phyloP scores from a whole-genome alignment of 768 basidiomycete species.

The Galerina sulciceps region DNA sequence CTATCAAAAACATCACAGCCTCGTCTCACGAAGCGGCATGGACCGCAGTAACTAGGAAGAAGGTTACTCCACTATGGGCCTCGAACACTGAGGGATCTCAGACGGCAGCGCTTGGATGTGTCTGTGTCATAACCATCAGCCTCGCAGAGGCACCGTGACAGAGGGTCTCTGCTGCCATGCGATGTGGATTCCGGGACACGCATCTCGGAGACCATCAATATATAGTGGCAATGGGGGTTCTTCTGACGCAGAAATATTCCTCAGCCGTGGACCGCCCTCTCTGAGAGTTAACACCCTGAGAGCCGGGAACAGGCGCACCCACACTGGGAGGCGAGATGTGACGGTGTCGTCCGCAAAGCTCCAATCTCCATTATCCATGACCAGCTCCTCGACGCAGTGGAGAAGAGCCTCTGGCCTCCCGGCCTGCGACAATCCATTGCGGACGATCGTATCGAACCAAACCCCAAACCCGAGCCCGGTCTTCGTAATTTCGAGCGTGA shows the following conservation, averaged over 20 bases:
- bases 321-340: slow-evolving; percentile 7
- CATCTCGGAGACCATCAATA: slow-evolving; percentile 6
- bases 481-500: slow-evolving; percentile 16
- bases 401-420: slow-evolving; percentile 16
- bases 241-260: background rate
- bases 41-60: too few relatives aligned
- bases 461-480: slow-evolving; percentile 19
- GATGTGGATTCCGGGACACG: slow-evolving; percentile 13
- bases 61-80: too few relatives aligned
- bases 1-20: too few relatives aligned
- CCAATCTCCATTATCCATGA: slow-evolving; percentile 23
- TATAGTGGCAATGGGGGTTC: background rate
- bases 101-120: too few relatives aligned
- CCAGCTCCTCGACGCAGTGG: slow-evolving; percentile 17
- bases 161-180: slow-evolving; percentile 5
- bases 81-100: too few relatives aligned
- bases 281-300: slow-evolving; percentile 15
- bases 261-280: background rate
- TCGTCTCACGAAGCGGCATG: too few relatives aligned
- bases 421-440: background rate
- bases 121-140: too few relatives aligned
- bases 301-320: slow-evolving; percentile 20
- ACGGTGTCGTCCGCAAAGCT: slow-evolving; percentile 14
- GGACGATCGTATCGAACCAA: slow-evolving; percentile 16
- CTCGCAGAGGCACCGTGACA: background rate